Evolutionary conservation across 352 stramenopile species (phyloP).

Genomic region (Phytophthora pseudosyringae): DNA sequence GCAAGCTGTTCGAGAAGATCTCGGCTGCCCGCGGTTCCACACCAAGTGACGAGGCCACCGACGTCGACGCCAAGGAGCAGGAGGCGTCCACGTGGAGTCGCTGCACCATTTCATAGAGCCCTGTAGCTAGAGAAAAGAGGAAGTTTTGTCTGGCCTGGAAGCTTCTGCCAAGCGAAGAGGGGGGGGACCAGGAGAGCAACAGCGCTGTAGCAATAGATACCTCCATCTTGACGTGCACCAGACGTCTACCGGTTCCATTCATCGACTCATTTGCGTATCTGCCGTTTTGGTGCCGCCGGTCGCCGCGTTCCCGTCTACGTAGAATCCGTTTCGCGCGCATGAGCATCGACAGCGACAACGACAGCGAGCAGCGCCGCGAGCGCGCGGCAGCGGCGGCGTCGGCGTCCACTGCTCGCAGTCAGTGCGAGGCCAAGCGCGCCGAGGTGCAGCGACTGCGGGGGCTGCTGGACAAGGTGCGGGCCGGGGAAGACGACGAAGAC

Average conservation of each 20-base stretch:
- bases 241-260: slow-evolving; percentile 18
- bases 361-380: slow-evolving; percentile 23
- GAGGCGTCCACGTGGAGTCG: slow-evolving; percentile 51
- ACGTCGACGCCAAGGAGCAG: slow-evolving; percentile 16
- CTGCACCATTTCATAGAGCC: slow-evolving; percentile 68
- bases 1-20: slow-evolving; percentile 44
- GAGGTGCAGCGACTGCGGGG: slow-evolving; percentile 32
- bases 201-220: slow-evolving; percentile 36
- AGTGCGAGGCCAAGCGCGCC: slow-evolving; percentile 30
- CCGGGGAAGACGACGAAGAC: slow-evolving; percentile 34
- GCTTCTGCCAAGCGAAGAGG: slow-evolving; percentile 1
- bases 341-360: slow-evolving; percentile 37
- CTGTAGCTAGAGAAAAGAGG: slow-evolving; percentile 28
- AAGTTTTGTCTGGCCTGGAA: slow-evolving; percentile 21
- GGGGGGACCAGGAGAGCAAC: not conserved
- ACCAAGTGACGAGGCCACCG: slow-evolving; percentile 4
- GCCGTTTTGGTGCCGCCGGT: slow-evolving; percentile 11
- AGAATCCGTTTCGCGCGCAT: slow-evolving; percentile 24
- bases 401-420: slow-evolving; percentile 5
- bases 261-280: slow-evolving; percentile 7
- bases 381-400: not conserved
- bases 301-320: not conserved
- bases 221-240: slow-evolving; percentile 30
- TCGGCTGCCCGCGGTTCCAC: slow-evolving; percentile 17
- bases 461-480: slow-evolving; percentile 26